Base-by-base conservation (phyloP, 2,329 filamentous ascomycete genomes). In the Fusarium sulawesiense region DNA sequence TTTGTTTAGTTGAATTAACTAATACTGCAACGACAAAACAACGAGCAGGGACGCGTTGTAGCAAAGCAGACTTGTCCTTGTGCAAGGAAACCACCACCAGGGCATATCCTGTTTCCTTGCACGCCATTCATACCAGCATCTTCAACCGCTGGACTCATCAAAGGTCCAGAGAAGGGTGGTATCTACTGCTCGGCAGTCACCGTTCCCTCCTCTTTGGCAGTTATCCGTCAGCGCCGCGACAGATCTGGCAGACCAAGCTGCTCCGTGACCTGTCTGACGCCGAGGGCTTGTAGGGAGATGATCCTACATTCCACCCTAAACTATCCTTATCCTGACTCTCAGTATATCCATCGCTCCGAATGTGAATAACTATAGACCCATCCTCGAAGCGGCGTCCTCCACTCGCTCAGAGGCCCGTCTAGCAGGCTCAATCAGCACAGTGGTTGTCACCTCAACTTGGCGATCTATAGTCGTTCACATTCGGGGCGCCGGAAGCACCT, bases 21-120 rank as follows among this genome's bases (percentile, higher is more conserved):
- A 82, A 77, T 82, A 82, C 76, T 79, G 76, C 78, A 78, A 77
- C 73, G 71, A 79, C 78, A 78, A 80, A 73, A 78, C 76, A 78
- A 77, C 76, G 76, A 80, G 77, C 79, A 80, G 78, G 78, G 76
- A 76, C 76, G 76, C 76, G 76, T 73, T 75, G 68, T 75, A 76
- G 73, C 73, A 73, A 71, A 78, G 72, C 76, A 76, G 75, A 77
- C 76, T 78, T 79, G 73, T 77, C 74, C 76, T 79, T 76, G 74
- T 76, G 73, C 62, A 70, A 75, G 75, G 69, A 42, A 69, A 60
- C 48, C 63, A 64, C 74, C 77, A 23, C 78, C 78, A 66, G 77
- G 77, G 77, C 75, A 68, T 62, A 66, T 69, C 71, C 64, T 65
- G 66, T 71, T 62, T 61, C 56, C 64, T 60, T 23, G 56, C 75